Evolutionary conservation across 352 stramenopile species (phyloP), one percentile per base, ranked within the genome.

Genomic region (Discostella stelligera): DNA sequence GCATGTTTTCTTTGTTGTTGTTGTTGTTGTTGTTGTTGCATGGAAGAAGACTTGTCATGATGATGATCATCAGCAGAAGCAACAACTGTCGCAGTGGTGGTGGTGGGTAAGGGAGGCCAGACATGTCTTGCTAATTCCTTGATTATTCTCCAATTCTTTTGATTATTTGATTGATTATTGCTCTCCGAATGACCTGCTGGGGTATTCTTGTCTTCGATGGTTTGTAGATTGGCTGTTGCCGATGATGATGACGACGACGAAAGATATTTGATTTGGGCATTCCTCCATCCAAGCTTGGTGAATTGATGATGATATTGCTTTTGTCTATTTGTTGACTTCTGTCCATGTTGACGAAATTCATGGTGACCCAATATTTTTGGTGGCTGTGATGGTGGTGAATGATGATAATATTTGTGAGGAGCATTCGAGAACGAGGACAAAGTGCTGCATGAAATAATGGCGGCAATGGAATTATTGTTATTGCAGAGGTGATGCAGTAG

Each of bases 121-220:
- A 92, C 74, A 39, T 92, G 79, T 60, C 65, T 69, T 7, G 46
- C 63, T 9, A 92, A 65, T 10, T 84, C 88, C 49, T 70, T 71
- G 25, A 74, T 67, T 25, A 90, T 90, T 59, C 86, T 73, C 61
- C 64, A 66, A 25, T 82, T 69, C n/a, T 49, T 60, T 44, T 11
- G 37, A 44, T 44, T 10, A 44, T 41, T 41, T 41, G 32, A 41
- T 41, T 41, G 32, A 41, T 44, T 3, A 10, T 10, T 14, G 37
- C 37, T 44, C 2, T 44, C 37, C 11, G 37, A 44, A 14, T 10
- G 37, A 14, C 4, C 13, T 44, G 37, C 1, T 44, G 11, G 7
- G 13, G 4, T 44, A 13, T 44, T 44, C 37, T 10, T 44, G 37
- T 44, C 37, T 10, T 44, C 11, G 37, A 10, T 44, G 13, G 37